Evolutionary conservation across 208 protist species (phyloP).

Genomic region (Trypanosoma theileri): DNA sequence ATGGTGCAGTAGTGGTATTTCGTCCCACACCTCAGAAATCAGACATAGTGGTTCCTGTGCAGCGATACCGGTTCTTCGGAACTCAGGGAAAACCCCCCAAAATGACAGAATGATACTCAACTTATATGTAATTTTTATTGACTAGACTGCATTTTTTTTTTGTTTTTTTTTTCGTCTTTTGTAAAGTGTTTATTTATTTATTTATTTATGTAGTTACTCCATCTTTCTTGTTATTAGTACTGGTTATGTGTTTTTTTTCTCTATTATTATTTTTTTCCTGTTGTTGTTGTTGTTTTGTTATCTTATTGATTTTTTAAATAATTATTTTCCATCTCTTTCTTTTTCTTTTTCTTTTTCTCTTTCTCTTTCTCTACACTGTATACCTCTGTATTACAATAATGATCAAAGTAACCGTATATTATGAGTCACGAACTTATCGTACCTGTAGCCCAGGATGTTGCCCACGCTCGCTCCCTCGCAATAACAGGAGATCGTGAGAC

Average conservation of each 20-base stretch:
- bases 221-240: background rate
- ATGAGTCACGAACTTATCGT: background rate
- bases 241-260: background rate
- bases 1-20: conserved; percentile 51
- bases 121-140: no score
- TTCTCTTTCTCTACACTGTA: background rate
- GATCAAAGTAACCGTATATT: background rate
- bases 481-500: conserved; percentile 17
- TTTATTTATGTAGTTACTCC: background rate
- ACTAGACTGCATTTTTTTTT: conserved; percentile 9
- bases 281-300: background rate
- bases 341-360: conserved; percentile 16
- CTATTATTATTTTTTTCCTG: conserved; percentile 3
- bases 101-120: conserved; percentile 6
- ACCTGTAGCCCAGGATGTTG: background rate
- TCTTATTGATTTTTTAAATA: no score
- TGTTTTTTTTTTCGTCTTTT: conserved; percentile 24
- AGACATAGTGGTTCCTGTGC: conserved; percentile 30
- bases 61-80: conserved; percentile 58
- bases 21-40: conserved; percentile 33
- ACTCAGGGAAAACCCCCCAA: conserved; percentile 15
- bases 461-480: conserved; percentile 16
- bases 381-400: no score
- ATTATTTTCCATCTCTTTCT: background rate
- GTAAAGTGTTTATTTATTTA: background rate